Conservation (phyloP, 257 asterid genomes). For the Schizonepeta tenuifolia region DNA sequence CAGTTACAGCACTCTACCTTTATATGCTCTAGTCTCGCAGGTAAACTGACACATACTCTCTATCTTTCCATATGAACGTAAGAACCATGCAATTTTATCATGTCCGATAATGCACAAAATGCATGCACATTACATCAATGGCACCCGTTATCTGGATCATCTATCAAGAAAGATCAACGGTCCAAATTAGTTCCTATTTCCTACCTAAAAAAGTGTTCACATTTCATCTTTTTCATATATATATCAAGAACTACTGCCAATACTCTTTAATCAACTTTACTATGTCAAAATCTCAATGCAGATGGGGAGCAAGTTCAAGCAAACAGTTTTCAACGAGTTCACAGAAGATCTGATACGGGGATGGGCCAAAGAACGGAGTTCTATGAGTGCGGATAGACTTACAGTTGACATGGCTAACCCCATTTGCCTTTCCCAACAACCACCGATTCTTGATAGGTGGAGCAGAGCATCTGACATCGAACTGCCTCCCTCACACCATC, state of each 20-base stretch:
- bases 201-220: too few species aligned
- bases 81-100: too few species aligned
- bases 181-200: too few species aligned
- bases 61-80: too few species aligned
- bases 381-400: constrained; percentile 25
- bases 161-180: too few species aligned
- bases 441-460: constrained; percentile 33
- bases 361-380: constrained; percentile 43
- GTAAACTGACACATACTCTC: constrained; percentile 19
- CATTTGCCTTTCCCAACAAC: constrained; percentile 39
- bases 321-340: constrained; percentile 50
- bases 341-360: constrained; percentile 23
- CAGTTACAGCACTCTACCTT: constrained; percentile 56
- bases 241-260: not conserved
- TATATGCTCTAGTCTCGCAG: constrained; percentile 55
- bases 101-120: too few species aligned
- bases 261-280: not conserved
- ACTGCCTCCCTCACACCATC: constrained; percentile 40
- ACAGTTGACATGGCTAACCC: constrained; percentile 38
- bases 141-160: too few species aligned
- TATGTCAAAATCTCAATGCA: constrained; percentile 33
- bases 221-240: too few species aligned
- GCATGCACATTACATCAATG: too few species aligned
- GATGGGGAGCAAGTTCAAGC: constrained; percentile 84
- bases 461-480: constrained; percentile 42